Percentiles rank a stretch among this genome's conserved stretches.
Evolutionary conservation across 2,329 filamentous ascomycete genomes (phyloP).

Genomic region (Fusarium nodosum): DNA sequence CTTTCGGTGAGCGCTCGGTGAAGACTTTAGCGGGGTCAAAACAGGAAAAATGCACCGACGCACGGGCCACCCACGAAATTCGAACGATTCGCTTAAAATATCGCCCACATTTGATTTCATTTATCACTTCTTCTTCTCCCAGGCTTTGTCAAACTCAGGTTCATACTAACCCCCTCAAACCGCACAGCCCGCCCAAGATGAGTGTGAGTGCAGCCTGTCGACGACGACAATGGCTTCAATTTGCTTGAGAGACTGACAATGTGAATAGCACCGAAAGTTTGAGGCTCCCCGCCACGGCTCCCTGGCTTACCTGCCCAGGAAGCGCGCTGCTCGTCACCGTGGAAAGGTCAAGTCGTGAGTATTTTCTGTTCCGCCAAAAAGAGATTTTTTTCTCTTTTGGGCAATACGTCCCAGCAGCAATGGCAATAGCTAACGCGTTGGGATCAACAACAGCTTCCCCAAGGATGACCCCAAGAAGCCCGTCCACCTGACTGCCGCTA

Average conservation of each 20-base stretch:
- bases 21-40: conserved; percentile 13
- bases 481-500: conserved; percentile 96
- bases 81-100: conserved; percentile 57
- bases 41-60: conserved; percentile 1
- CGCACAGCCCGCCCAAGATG: conserved; percentile 58
- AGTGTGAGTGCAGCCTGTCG: conserved; percentile 54
- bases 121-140: conserved; percentile 52
- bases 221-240: conserved; percentile 49
- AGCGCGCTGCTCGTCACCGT: conserved; percentile 93
- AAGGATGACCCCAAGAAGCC: conserved; percentile 99
- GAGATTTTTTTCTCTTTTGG: conserved; percentile 4
- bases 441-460: conserved; percentile 80
- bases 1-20: conserved; percentile 28
- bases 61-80: conserved; percentile 49
- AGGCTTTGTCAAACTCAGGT: conserved; percentile 53
- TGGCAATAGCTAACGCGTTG: conserved; percentile 49
- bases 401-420: not conserved
- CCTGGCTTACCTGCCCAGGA: conserved; percentile 87
- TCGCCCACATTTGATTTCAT: conserved; percentile 55
- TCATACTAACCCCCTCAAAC: conserved; percentile 57
- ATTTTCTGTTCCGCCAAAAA: conserved; percentile 21
- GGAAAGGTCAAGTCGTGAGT: conserved; percentile 99
- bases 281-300: conserved; percentile 96
- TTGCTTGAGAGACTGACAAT: conserved; percentile 37
- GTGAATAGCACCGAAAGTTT: conserved; percentile 68